These are phyloP conservation scores for Anisodus tanguticus DNA, from an alignment of 257 asterid species.

Conservation along the genomic window DNA sequence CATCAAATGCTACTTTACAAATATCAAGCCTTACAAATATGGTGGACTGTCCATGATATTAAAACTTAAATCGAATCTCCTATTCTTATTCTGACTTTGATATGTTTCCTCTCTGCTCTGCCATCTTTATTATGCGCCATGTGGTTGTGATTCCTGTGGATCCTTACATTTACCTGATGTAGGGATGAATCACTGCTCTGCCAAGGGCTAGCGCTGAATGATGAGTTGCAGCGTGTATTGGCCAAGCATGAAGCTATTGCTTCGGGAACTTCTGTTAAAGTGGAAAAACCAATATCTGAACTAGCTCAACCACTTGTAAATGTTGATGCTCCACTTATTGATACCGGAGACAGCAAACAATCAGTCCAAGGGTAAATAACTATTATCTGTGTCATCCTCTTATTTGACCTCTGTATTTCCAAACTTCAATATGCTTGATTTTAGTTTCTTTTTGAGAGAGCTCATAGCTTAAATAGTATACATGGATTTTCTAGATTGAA, in stretches of 20 bases:
- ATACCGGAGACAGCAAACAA: constrained; percentile 71
- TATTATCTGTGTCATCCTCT: constrained; percentile 17
- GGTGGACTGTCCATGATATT: neutral
- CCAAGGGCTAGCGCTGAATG: constrained; percentile 92
- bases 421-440: neutral
- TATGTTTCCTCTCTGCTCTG: neutral
- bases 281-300: constrained; percentile 63
- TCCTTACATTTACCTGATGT: constrained; percentile 37
- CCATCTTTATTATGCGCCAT: neutral
- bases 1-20: too few relatives aligned
- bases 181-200: constrained; percentile 92
- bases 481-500: constrained; percentile 3
- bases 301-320: constrained; percentile 55
- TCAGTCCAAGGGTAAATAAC: constrained; percentile 60
- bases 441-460: neutral
- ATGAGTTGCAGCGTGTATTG: constrained; percentile 89
- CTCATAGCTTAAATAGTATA: neutral
- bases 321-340: constrained; percentile 70
- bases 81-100: neutral
- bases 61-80: neutral
- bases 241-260: constrained; percentile 90
- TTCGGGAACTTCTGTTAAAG: constrained; percentile 62
- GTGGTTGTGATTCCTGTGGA: constrained; percentile 25
- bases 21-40: neutral
- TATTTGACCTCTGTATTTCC: neutral